A percentile compares a stretch with the other conserved stretches of the same genome.
Evolutionary conservation across 2,329 filamentous ascomycete genomes (phyloP).

Genomic region (Fusarium vanettenii): DNA sequence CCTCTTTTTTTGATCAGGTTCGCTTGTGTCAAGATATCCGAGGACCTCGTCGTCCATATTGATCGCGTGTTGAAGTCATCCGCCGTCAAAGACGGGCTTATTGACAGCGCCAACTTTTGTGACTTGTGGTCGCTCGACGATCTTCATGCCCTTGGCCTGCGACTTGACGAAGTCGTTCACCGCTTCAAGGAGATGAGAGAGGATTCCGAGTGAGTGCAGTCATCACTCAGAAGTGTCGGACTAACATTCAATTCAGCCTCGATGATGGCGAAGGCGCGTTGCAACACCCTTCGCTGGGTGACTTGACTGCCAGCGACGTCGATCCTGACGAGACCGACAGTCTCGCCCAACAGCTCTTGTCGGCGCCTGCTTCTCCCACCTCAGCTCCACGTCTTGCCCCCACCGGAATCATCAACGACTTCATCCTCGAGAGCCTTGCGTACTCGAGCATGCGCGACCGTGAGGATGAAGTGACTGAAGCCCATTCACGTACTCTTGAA

Average conservation of each 20-base stretch:
- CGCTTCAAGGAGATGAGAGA: conserved; percentile 14
- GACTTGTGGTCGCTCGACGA: conserved; percentile 34
- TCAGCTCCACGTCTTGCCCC: conserved; percentile 19
- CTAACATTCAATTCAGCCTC: no score
- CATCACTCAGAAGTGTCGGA: neutral
- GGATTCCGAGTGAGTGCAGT: conserved; percentile 11
- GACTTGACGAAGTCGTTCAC: conserved; percentile 31
- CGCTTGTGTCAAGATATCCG: conserved; percentile 41
- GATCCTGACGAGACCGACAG: neutral
- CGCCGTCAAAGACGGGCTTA: neutral
- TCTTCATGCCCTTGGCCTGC: conserved; percentile 27
- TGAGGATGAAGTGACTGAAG: conserved; percentile 46
- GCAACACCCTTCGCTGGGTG: neutral
- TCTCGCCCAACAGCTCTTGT: neutral
- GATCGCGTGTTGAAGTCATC: conserved; percentile 6
- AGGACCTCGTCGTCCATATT: conserved; percentile 40
- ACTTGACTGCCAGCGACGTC: neutral
- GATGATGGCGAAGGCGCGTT: neutral
- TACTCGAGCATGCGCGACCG: conserved; percentile 49
- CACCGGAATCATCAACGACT: conserved; percentile 43
- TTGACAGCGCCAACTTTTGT: conserved; percentile 19
- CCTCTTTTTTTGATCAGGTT: conserved; percentile 14
- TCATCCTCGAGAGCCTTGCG: conserved; percentile 46
- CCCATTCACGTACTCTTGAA: conserved; percentile 49
- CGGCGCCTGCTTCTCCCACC: neutral